phyloP scores from a whole-genome alignment of 306 rosid species.

The Castanea sativa region DNA sequence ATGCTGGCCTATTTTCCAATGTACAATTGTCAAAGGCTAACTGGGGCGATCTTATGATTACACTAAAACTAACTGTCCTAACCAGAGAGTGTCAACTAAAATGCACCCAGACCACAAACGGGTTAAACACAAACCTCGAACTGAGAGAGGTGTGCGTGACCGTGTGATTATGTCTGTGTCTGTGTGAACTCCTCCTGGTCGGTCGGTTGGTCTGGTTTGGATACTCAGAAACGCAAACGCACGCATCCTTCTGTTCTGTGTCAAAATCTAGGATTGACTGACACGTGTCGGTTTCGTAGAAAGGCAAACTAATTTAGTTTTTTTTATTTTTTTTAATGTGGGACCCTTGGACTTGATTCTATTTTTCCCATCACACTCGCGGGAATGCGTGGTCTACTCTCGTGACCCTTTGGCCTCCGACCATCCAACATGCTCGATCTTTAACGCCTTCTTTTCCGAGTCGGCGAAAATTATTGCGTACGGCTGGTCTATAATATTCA shows the following conservation, averaged over 20 bases:
- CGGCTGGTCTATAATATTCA: neutral
- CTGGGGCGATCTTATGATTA: neutral
- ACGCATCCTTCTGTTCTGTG: neutral
- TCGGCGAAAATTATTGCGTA: constrained; percentile 7
- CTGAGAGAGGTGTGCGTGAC: too few species aligned
- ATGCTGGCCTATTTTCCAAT: too few species aligned
- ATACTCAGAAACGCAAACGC: constrained; percentile 22
- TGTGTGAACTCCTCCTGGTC: neutral
- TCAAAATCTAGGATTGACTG: neutral
- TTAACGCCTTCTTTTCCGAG: constrained; percentile 11
- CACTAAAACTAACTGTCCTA: neutral
- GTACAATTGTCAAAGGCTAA: neutral
- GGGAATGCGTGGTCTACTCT: neutral
- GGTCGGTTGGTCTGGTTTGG: constrained; percentile 37
- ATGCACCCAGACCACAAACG: neutral
- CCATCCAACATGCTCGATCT: constrained; percentile 39
- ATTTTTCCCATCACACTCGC: too few species aligned
- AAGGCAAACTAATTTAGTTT: too few species aligned
- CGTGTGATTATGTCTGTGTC: too few species aligned
- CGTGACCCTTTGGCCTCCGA: constrained; percentile 28
- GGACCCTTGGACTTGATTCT: neutral
- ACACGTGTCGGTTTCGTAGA: constrained; percentile 9
- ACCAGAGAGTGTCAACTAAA: neutral
- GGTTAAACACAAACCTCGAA: neutral
- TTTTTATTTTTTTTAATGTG: neutral